A percentile compares a stretch with the other conserved stretches of the same genome.
Conservation (phyloP, 805 yeast genomes). For the Kazachstania africana region DNA sequence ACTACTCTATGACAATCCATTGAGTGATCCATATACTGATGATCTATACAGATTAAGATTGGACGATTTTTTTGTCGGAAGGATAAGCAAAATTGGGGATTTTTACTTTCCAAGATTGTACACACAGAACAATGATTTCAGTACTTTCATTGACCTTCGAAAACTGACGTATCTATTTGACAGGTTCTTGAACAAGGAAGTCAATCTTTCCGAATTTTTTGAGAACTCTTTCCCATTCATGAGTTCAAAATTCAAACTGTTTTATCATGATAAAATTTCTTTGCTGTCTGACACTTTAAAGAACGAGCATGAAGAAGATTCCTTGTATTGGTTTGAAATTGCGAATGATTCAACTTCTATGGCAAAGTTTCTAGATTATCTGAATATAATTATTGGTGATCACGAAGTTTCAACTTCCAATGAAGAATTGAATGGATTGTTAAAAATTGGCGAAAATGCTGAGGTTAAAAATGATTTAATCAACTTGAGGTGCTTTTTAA, state of each 20-base stretch:
- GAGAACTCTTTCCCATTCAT: constrained; percentile 12
- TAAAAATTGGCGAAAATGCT: too few relatives aligned
- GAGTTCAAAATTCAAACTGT: constrained; percentile 14
- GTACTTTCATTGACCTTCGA: constrained; percentile 11
- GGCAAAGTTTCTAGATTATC: too few relatives aligned
- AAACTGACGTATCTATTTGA: constrained; percentile 6
- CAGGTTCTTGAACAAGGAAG: constrained; percentile 7
- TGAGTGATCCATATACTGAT: constrained; percentile 15
- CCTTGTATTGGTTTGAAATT: too few relatives aligned
- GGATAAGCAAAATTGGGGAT: constrained; percentile 20
- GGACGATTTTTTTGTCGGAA: constrained; percentile 17
- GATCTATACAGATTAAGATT: constrained; percentile 15
- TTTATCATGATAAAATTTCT: constrained; percentile 16
- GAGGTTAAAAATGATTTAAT: background rate
- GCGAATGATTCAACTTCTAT: too few relatives aligned
- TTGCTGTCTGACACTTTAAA: constrained; percentile 9
- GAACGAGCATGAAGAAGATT: too few relatives aligned
- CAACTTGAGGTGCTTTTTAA: constrained; percentile 2
- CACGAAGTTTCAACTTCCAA: too few relatives aligned
- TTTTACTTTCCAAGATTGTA: constrained; percentile 18
- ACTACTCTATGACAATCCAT: constrained; percentile 14
- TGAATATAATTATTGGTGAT: too few relatives aligned
- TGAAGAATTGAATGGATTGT: too few relatives aligned
- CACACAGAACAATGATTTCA: constrained; percentile 5
- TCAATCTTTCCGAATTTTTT: constrained; percentile 8